These are phyloP conservation scores for Ophiocordyceps sinensis DNA, from an alignment of 2,329 filamentous ascomycete species.

Conservation along the genomic window DNA sequence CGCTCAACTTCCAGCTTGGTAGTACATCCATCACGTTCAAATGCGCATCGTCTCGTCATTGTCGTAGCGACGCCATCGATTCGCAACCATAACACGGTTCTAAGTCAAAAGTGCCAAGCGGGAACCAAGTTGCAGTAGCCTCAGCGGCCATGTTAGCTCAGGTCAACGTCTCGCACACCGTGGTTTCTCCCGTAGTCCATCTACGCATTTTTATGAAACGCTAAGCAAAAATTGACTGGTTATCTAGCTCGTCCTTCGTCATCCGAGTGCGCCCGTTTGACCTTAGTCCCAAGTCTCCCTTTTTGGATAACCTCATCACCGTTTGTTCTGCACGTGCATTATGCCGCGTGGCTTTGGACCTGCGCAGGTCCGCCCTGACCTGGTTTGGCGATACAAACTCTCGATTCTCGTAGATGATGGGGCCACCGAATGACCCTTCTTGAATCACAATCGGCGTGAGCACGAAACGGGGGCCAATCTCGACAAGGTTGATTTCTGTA, in stretches of 20 bases:
- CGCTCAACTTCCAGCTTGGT: too few species aligned
- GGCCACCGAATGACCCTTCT: slow-evolving; percentile 87
- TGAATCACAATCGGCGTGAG: slow-evolving; percentile 90
- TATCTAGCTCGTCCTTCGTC: slow-evolving; percentile 59
- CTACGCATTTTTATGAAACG: background rate
- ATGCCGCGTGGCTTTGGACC: slow-evolving; percentile 64
- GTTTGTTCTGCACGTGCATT: slow-evolving; percentile 61
- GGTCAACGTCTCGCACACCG: too few species aligned
- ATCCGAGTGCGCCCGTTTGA: slow-evolving; percentile 48
- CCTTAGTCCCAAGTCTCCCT: slow-evolving; percentile 60
- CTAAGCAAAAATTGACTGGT: slow-evolving; percentile 60
- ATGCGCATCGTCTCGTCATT: too few species aligned
- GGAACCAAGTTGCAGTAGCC: too few species aligned
- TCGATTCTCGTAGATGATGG: slow-evolving; percentile 96
- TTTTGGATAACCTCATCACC: slow-evolving; percentile 59
- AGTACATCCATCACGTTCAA: too few species aligned
- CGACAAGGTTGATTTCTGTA: slow-evolving; percentile 69
- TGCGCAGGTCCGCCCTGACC: slow-evolving; percentile 66
- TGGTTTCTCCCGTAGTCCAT: background rate
- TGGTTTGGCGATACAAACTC: slow-evolving; percentile 96
- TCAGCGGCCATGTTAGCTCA: too few species aligned
- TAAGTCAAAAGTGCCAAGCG: too few species aligned
- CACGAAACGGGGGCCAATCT: slow-evolving; percentile 89
- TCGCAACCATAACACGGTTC: too few species aligned
- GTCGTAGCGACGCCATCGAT: too few species aligned